Base-by-base conservation (phyloP, 2,329 filamentous ascomycete species). In the Penicillium janthinellum region DNA sequence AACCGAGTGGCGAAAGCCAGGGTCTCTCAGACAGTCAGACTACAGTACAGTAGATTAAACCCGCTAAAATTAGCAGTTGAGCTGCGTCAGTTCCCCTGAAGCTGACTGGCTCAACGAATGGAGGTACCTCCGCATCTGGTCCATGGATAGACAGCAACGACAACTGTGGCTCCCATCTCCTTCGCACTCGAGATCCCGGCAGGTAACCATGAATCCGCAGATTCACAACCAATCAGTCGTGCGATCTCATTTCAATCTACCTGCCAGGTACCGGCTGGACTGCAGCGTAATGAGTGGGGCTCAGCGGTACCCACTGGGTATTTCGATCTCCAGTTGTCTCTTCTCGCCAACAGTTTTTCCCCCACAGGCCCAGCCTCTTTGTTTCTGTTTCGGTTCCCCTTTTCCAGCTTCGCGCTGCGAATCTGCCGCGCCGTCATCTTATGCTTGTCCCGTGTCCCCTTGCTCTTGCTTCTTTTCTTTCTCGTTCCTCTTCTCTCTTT, bases 331-430 rank as follows among this genome's bases (percentile, higher is more conserved):
- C 10, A 25, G 17, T 38, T 22, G 10, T 39, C 17, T 15, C 28
- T 14, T 50, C 35, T 37, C 4, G 25, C 17, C 39, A 4, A 20
- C 51, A 14, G 22, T n/a, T 12, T 6, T 54, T 59, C 56, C 48
- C 55, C 55, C 54, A 64, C 54, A 59, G 56, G 51, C 54, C 63
- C 66, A 68, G 58, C 66, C 66, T 64, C 61, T 58, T 60, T 55
- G 49, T 57, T 65, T 61, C 53, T 50, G 57, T 41, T 56, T 22
- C 22, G 12, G 34, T 39, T 56, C 41, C 45, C 42, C 64, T 55
- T 55, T 57, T 61, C 22, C 54, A 55, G 14, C 42, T 20, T 34
- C 47, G 17, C 49, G 5, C 11, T 51, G 17, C 12, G n/a, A 12
- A 45, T 12, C 11, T 51, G 17, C 12, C 17, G 12, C 20, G 15